Conservation (phyloP, 805 yeast species). For the Pichia cabralensis region DNA sequence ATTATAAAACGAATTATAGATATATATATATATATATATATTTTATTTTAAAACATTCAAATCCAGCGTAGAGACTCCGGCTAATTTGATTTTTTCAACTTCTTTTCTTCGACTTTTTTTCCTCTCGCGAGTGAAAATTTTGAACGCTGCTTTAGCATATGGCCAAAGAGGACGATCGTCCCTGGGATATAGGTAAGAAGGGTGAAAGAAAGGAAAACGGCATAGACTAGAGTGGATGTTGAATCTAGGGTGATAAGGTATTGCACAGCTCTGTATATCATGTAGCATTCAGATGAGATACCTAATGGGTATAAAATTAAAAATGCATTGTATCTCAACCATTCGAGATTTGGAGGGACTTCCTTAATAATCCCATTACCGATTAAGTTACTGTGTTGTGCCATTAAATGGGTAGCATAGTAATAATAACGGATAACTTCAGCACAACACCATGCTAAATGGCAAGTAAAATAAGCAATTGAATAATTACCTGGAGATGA, state of each 20-base stretch:
- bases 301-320: slow-evolving; percentile 83
- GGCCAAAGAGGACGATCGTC: slow-evolving; percentile 69
- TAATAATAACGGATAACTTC: slow-evolving; percentile 84
- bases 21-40: background rate
- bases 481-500: slow-evolving; percentile 49
- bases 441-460: slow-evolving; percentile 87
- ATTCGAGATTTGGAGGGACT: slow-evolving; percentile 53
- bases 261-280: slow-evolving; percentile 64
- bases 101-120: background rate
- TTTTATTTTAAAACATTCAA: background rate
- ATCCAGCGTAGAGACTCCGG: too few species aligned
- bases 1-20: background rate
- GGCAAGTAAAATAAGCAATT: slow-evolving; percentile 57
- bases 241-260: slow-evolving; percentile 29
- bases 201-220: slow-evolving; percentile 43
- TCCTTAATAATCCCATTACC: slow-evolving; percentile 28
- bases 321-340: slow-evolving; percentile 78
- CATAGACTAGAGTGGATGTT: slow-evolving; percentile 38
- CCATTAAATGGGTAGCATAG: slow-evolving; percentile 58
- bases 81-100: too few species aligned
- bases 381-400: background rate
- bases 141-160: slow-evolving; percentile 82
- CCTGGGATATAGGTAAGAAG: slow-evolving; percentile 78
- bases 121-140: slow-evolving; percentile 37
- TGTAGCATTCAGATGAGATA: slow-evolving; percentile 70